Base-by-base conservation (phyloP, 2,329 filamentous ascomycete species). In the Arachnopeziza araneosa region DNA sequence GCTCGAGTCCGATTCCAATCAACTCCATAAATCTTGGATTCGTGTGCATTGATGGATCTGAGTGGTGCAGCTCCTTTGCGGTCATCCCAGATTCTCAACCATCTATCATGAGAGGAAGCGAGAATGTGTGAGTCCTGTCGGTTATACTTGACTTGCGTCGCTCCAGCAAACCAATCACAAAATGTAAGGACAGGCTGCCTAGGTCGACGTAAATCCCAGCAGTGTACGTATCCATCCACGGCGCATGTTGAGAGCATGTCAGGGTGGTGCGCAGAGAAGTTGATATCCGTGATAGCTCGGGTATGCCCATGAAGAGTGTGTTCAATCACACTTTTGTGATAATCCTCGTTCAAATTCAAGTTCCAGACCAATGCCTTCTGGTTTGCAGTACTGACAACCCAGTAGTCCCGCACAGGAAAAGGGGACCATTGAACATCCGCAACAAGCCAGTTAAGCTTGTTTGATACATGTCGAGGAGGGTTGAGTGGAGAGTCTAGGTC, bases 341-440 rank as follows among this genome's bases (percentile, higher is more conserved):
- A 90, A 67, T 93, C 90, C 57, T 78, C 78, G 56, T 78, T 77
- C 72, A 91, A 82, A 66, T 89, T 91, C 62, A 97, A 79, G 73
- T 97, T 97, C 92, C 92, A 97, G 22, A 97, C 90, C 55, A 97
- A 79, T 22, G 93, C 95, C 67, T 95, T 91, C 73, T 97, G 93
- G 72, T 97, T 97, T 21, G 92, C 93, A 0, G 93, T 96, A 61
- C 91, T 96, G 44, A 91, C 90, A 21, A 97, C 89, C 93, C 93
- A 97, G 69, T 93, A 93, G 73, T 96, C 90, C 54, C 93, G 85
- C 22, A 84, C 85, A 14, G 93, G 90, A 73, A 97, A 96, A 0
- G 93, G 93, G 12, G 91, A 96, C 93, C 93, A 97, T 75, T 97
- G 93, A 30, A 96, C 93, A 74, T 97, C 93, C 12, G 93, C 92